Evolutionary conservation across 2,329 filamentous ascomycete genomes (phyloP), one percentile per base, ranked within the genome.

Genomic region (Teratosphaeria gauchensis): DNA sequence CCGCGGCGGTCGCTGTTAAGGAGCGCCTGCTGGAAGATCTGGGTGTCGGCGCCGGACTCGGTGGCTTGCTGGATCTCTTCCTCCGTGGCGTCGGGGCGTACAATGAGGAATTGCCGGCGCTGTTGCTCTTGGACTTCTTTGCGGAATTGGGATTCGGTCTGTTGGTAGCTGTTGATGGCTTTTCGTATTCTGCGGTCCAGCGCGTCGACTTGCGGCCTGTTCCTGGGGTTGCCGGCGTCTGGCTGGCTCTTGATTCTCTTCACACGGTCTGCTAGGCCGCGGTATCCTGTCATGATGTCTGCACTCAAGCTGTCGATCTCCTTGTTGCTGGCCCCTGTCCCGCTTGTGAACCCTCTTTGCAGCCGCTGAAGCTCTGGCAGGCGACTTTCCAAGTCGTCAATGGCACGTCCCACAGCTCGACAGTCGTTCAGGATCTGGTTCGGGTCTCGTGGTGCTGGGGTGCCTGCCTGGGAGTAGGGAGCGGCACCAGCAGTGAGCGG

Each of bases 51-150:
- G 82, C 81, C 67, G 61, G 90, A 85, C 68, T 92, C 84, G 0
- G 92, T 87, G 16, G 89, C 90, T 59, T 87, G 83, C 59, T 82
- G 81, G 31, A 96, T 84, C 73, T 97, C 91, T 0, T 81, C 77
- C 61, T 91, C 87, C 53, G 82, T 82, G 16, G 89, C 89, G 54
- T 90, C 85, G 55, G 89, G 89, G 12, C 64, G 63, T 5, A 72
- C 92, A 71, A 97, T 96, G 60, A 88, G 84, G 76, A 95, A 96
- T 73, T 96, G 91, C 58, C 94, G 84, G 64, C 86, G 88, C 77
- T 95, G 89, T 74, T 95, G 90, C 55, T 90, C 88, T 72, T 89
- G 83, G 33, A 90, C 84, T 65, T 87, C 86, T 74, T 88, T 88
- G 71, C 88, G 84, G 80, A 92, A 96, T 24, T 86, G 82, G 1